These are phyloP conservation scores for Delitschia confertaspora DNA, from an alignment of 495 filamentous ascomycete genomes.

Conservation along the genomic window DNA sequence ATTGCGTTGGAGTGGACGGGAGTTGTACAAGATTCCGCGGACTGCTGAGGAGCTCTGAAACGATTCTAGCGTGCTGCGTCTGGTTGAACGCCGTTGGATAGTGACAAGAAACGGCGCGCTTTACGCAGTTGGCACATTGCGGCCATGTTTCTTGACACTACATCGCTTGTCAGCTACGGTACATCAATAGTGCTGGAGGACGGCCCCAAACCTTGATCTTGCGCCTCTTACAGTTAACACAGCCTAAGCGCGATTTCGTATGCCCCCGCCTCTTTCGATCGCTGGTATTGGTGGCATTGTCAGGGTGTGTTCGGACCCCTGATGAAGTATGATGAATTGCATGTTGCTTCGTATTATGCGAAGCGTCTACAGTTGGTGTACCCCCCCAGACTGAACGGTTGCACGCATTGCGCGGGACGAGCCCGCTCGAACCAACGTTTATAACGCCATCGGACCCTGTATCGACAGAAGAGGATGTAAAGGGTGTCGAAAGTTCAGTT, in stretches of 20 bases:
- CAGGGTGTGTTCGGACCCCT: too few relatives aligned
- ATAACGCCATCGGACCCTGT: too few relatives aligned
- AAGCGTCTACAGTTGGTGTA: too few relatives aligned
- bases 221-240: conserved; percentile 12
- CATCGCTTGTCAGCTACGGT: neutral
- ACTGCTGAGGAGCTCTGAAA: conserved; percentile 11
- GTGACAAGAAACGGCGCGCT: conserved; percentile 1
- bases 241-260: conserved; percentile 17
- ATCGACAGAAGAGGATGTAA: too few relatives aligned
- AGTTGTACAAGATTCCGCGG: conserved; percentile 6
- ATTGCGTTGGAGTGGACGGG: conserved; percentile 7
- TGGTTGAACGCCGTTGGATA: conserved; percentile 17
- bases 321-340: too few relatives aligned
- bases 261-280: conserved; percentile 13
- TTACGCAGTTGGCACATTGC: neutral
- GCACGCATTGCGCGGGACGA: too few relatives aligned
- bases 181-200: neutral
- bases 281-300: neutral
- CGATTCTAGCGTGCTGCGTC: conserved; percentile 12
- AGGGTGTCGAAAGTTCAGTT: too few relatives aligned
- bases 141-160: conserved; percentile 24
- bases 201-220: conserved; percentile 20
- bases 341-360: too few relatives aligned
- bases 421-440: too few relatives aligned
- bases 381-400: too few relatives aligned